These are phyloP conservation scores for Ochetophila trinervis DNA, from an alignment of 306 rosid genomes.

Conservation along the genomic window DNA sequence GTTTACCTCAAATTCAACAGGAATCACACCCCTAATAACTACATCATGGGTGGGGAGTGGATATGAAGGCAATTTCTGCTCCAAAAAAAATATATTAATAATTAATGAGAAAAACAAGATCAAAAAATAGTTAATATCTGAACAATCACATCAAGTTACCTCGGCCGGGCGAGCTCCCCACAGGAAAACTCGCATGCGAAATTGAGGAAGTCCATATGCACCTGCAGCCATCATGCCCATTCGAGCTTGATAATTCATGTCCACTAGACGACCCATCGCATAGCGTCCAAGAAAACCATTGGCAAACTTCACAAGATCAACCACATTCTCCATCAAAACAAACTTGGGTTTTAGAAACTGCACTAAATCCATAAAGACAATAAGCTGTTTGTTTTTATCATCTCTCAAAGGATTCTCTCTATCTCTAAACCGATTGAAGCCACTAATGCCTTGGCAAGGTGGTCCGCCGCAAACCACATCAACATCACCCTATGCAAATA, in stretches of 20 bases:
- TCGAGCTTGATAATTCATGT: slow-evolving; percentile 71
- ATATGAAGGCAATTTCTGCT: slow-evolving; percentile 71
- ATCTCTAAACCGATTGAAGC: slow-evolving; percentile 73
- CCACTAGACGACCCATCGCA: slow-evolving; percentile 72
- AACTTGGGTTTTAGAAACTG: slow-evolving; percentile 54
- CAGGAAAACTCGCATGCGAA: slow-evolving; percentile 72
- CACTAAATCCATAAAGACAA: slow-evolving; percentile 66
- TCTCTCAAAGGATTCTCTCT: slow-evolving; percentile 46
- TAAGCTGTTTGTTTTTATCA: slow-evolving; percentile 50
- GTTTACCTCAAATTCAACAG: slow-evolving; percentile 71
- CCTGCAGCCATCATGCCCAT: slow-evolving; percentile 90
- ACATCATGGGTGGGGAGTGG: slow-evolving; percentile 88
- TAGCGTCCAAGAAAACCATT: slow-evolving; percentile 73
- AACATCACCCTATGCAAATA: slow-evolving; percentile 58
- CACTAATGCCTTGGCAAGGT: slow-evolving; percentile 88
- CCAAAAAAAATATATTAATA: background rate
- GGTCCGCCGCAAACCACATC: slow-evolving; percentile 90
- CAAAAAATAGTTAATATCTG: background rate
- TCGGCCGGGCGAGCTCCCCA: slow-evolving; percentile 73
- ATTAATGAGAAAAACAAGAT: background rate
- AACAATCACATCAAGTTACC: slow-evolving; percentile 24
- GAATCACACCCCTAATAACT: slow-evolving; percentile 60
- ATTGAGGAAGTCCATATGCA: slow-evolving; percentile 78
- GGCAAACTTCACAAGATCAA: slow-evolving; percentile 64
- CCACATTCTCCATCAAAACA: slow-evolving; percentile 83